Conservation (phyloP, 2,329 filamentous ascomycete species). For the Fusarium sacchari region DNA sequence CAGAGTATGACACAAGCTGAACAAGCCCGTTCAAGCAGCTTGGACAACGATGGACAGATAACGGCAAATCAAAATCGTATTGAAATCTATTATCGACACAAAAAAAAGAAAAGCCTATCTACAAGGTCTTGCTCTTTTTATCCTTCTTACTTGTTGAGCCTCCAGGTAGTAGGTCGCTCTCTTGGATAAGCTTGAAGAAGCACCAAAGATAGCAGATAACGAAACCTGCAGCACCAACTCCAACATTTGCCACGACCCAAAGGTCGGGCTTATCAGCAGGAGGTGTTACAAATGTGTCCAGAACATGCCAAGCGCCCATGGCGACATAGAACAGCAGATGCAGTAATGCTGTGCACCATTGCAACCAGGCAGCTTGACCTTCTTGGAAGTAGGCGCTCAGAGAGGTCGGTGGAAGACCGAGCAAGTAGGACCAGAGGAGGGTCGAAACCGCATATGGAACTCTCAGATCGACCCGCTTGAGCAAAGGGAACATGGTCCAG, state of each 20-base stretch:
- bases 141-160: constrained; percentile 42
- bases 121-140: constrained; percentile 48
- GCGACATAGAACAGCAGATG: constrained; percentile 80
- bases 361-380: constrained; percentile 45
- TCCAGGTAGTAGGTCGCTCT: constrained; percentile 64
- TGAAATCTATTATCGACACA: constrained; percentile 3
- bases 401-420: constrained; percentile 85
- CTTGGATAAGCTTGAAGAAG: constrained; percentile 71
- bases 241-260: constrained; percentile 92
- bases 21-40: not conserved
- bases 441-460: constrained; percentile 88
- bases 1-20: not conserved
- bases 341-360: constrained; percentile 71
- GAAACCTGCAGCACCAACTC: constrained; percentile 87
- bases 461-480: constrained; percentile 83
- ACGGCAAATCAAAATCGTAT: not conserved
- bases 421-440: constrained; percentile 88
- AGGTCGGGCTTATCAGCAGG: constrained; percentile 86
- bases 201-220: constrained; percentile 93
- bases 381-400: constrained; percentile 73
- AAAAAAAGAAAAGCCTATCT: not conserved
- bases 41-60: not conserved
- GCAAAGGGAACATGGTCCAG: constrained; percentile 94
- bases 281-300: constrained; percentile 74
- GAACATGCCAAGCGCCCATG: constrained; percentile 85